phyloP scores from a whole-genome alignment of 2,329 filamentous ascomycete genomes.

The Clarireedia homoeocarpa region DNA sequence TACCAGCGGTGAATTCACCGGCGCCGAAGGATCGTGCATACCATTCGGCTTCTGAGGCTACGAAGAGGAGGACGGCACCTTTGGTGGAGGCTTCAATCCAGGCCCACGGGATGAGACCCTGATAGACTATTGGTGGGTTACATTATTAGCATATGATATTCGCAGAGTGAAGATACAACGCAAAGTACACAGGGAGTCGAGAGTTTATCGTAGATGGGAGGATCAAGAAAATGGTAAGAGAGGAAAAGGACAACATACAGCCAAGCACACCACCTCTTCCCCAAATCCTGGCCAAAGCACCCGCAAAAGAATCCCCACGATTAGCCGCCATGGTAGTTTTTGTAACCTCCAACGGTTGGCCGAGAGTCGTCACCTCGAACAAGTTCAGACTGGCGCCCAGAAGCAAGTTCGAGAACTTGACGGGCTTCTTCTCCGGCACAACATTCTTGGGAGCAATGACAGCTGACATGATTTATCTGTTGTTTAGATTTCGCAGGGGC shows the following conservation, averaged over 20 bases:
- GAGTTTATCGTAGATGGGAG: not conserved
- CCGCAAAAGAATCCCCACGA: constrained; percentile 76
- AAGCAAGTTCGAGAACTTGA: constrained; percentile 99
- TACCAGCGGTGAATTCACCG: constrained; percentile 79
- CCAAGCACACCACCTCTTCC: constrained; percentile 84
- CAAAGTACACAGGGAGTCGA: not conserved
- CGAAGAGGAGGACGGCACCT: constrained; percentile 96
- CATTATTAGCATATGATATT: constrained; percentile 21
- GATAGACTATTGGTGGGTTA: constrained; percentile 64
- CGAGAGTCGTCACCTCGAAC: constrained; percentile 47
- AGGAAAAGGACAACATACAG: constrained; percentile 53
- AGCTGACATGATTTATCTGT: constrained; percentile 49
- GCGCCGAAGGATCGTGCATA: constrained; percentile 79
- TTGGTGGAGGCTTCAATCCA: constrained; percentile 99
- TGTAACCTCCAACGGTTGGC: constrained; percentile 89
- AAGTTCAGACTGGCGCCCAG: constrained; percentile 34
- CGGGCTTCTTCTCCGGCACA: constrained; percentile 87
- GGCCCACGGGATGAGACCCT: constrained; percentile 98
- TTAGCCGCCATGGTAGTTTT: constrained; percentile 99
- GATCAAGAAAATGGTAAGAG: not conserved
- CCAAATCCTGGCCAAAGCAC: constrained; percentile 84
- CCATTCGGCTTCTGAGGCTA: constrained; percentile 96
- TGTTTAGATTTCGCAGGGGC: constrained; percentile 49
- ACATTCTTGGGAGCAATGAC: constrained; percentile 38
- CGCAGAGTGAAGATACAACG: not conserved